Percentiles rank a stretch among this genome's conserved stretches.
Evolutionary conservation across 352 stramenopile species (phyloP).

Genomic region (Peronospora tabacina): DNA sequence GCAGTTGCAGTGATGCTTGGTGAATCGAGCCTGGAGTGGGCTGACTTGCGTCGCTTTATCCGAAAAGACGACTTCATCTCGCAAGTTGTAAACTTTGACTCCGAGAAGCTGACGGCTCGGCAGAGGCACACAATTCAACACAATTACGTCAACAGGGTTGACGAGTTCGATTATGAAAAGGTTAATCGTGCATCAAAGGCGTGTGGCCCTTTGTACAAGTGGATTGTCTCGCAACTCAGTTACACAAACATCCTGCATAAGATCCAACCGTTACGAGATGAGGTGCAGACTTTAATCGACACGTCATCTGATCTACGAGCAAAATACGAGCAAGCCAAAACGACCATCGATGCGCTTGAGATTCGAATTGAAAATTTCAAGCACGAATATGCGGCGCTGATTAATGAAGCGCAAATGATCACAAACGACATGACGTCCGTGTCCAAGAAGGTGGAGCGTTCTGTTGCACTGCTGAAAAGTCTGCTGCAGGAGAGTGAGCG

Average conservation of each 20-base stretch:
- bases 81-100: constrained; percentile 98
- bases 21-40: constrained; percentile 94
- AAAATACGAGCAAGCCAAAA: constrained; percentile 89
- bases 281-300: constrained; percentile 96
- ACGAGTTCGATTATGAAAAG: constrained; percentile 88
- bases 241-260: constrained; percentile 98
- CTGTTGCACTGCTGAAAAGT: constrained; percentile 95
- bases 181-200: constrained; percentile 92
- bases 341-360: constrained; percentile 92
- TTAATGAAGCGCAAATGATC: constrained; percentile 96
- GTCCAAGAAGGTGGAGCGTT: constrained; percentile 95
- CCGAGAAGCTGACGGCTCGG: constrained; percentile 91
- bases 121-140: constrained; percentile 93
- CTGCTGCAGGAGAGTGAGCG: constrained; percentile 96
- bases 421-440: constrained; percentile 97
- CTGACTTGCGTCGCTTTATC: constrained; percentile 96
- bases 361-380: constrained; percentile 97
- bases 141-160: constrained; percentile 92
- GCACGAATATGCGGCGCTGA: constrained; percentile 96
- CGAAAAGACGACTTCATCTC: constrained; percentile 98
- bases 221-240: constrained; percentile 96
- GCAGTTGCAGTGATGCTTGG: constrained; percentile 98
- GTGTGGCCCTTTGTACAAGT: constrained; percentile 98
- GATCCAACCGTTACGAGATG: constrained; percentile 96
- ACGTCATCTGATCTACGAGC: constrained; percentile 89